A percentile compares a stretch with the other conserved stretches of the same genome.
Conservation (phyloP, 805 yeast genomes). For the Candida dendrica region DNA sequence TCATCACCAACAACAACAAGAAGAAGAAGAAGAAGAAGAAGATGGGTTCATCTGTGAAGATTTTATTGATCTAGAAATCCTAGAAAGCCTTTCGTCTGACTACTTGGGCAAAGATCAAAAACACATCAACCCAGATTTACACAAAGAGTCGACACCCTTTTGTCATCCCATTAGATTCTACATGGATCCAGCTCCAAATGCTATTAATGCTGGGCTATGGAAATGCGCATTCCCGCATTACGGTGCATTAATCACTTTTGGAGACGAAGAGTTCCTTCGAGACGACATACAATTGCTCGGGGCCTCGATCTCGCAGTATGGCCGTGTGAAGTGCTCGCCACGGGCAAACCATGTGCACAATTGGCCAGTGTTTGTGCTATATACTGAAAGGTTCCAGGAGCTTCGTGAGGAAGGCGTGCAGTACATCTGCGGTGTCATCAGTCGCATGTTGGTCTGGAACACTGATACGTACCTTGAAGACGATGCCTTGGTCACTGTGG, state of each 20-base stretch:
- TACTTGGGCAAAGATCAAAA: background rate
- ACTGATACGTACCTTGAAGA: slow-evolving; percentile 22
- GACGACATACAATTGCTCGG: slow-evolving; percentile 29
- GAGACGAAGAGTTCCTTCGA: slow-evolving; percentile 34
- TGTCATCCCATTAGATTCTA: background rate
- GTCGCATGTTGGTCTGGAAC: slow-evolving; percentile 38
- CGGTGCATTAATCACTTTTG: slow-evolving; percentile 37
- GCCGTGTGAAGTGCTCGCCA: slow-evolving; percentile 27
- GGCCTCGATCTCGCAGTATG: slow-evolving; percentile 16
- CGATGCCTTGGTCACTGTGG: slow-evolving; percentile 2
- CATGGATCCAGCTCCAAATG: slow-evolving; percentile 25
- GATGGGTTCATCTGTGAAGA: background rate
- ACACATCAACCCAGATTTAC: too few relatives aligned
- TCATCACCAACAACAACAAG: too few relatives aligned
- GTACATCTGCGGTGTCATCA: slow-evolving; percentile 29
- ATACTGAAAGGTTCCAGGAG: slow-evolving; percentile 33
- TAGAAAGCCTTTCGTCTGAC: background rate
- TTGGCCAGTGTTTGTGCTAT: slow-evolving; percentile 39
- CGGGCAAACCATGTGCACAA: slow-evolving; percentile 33
- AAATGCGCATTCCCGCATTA: slow-evolving; percentile 29
- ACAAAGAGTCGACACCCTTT: background rate
- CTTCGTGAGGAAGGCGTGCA: slow-evolving; percentile 37
- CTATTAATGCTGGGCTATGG: slow-evolving; percentile 28
- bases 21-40: too few relatives aligned
- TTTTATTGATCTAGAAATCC: background rate